A percentile compares a stretch with the other conserved stretches of the same genome.
These are phyloP conservation scores for Sclerotinia trifoliorum DNA, from an alignment of 2,329 filamentous ascomycete genomes.

Conservation along the genomic window DNA sequence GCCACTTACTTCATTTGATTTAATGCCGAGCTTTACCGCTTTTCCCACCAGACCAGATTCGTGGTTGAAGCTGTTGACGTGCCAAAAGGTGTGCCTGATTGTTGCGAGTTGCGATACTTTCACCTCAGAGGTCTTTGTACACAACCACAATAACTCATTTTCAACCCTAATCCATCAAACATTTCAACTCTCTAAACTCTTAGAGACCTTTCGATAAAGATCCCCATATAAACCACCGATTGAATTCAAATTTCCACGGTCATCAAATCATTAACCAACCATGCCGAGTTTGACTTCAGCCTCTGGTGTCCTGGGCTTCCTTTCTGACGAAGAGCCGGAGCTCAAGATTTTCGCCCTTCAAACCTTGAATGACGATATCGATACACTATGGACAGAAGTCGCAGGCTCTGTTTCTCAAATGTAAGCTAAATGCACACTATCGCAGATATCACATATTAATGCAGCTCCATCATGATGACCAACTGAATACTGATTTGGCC, in stretches of 20 bases:
- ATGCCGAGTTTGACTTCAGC: constrained; percentile 96
- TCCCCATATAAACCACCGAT: neutral
- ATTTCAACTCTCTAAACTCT: neutral
- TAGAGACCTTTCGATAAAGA: neutral
- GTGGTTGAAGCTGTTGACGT: constrained; percentile 22
- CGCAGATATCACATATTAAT: neutral
- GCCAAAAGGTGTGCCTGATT: constrained; percentile 23
- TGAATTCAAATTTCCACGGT: neutral
- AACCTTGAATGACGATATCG: constrained; percentile 93
- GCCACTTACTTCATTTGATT: neutral
- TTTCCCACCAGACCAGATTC: neutral
- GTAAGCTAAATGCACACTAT: constrained; percentile 52
- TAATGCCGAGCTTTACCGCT: neutral
- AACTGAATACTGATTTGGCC: constrained; percentile 27
- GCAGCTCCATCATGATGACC: neutral
- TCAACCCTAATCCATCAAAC: constrained; percentile 1
- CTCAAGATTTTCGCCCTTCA: constrained; percentile 94
- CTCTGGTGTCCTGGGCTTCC: constrained; percentile 89
- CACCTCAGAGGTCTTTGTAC: neutral
- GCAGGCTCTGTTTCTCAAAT: constrained; percentile 90
- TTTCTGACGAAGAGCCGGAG: constrained; percentile 90
- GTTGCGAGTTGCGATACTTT: constrained; percentile 1
- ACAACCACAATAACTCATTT: neutral
- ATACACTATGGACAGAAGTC: constrained; percentile 96
- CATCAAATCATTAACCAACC: constrained; percentile 19